phyloP scores from a whole-genome alignment of 805 yeast species.

The Isabelozyma rhagii region DNA sequence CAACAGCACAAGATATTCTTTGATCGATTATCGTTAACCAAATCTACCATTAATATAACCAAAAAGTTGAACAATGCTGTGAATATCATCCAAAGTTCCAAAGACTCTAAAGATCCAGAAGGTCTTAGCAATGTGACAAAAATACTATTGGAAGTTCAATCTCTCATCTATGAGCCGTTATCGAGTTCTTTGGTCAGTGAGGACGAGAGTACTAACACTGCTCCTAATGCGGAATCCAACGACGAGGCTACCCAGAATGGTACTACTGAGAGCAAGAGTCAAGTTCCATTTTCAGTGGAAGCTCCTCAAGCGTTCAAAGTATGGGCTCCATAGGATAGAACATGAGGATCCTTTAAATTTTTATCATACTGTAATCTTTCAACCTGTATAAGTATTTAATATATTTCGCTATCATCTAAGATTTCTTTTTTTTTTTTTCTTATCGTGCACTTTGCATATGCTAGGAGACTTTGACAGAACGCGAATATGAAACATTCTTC shows the following conservation, averaged over 20 bases:
- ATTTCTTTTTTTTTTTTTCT: not conserved
- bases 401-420: not conserved
- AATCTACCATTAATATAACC: slow-evolving; percentile 50
- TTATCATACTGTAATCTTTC: not conserved
- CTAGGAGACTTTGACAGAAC: not conserved
- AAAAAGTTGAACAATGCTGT: slow-evolving; percentile 43
- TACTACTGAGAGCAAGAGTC: slow-evolving; percentile 6
- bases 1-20: slow-evolving; percentile 66
- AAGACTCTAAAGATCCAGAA: slow-evolving; percentile 5
- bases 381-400: not conserved
- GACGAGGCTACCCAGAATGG: slow-evolving; percentile 1
- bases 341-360: not conserved
- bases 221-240: slow-evolving; percentile 7
- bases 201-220: slow-evolving; percentile 5
- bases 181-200: slow-evolving; percentile 18
- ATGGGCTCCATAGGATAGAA: slow-evolving; percentile 35
- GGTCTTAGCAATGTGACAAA: slow-evolving; percentile 7
- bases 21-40: slow-evolving; percentile 65
- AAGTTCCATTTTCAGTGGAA: slow-evolving; percentile 36
- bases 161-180: slow-evolving; percentile 31
- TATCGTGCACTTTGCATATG: not conserved
- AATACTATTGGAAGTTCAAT: slow-evolving; percentile 29
- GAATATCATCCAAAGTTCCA: slow-evolving; percentile 8
- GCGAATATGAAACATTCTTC: not conserved
- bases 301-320: slow-evolving; percentile 43